Base-by-base conservation (phyloP, 2,329 filamentous ascomycete genomes). In the Elsinoe australis region DNA sequence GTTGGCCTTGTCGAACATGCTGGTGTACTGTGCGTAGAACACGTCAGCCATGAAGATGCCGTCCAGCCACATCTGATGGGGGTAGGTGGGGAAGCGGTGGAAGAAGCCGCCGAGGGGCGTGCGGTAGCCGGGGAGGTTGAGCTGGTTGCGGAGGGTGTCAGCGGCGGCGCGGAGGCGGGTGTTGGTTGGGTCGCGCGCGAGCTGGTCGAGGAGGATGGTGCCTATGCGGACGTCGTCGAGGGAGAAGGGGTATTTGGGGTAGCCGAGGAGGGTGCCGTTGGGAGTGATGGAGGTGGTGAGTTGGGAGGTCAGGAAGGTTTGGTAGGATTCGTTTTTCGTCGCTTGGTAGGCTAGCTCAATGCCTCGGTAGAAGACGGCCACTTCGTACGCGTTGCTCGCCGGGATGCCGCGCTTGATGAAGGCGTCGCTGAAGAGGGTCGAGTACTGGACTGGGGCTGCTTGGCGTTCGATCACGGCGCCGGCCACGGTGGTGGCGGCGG, bases 141-240 rank as follows among this genome's bases (percentile, higher is more conserved):
- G 87, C 89, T 2, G 88, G 94, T 50, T 95, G 74, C 39, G 87
- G 79, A 5, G 87, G 88, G 63, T 95, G 24, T 89, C 15, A 86
- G 85, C 32, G 78, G 83, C 34, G 83, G 29, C 12, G 80, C 54
- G 83, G 76, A 3, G 80, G 76, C 5, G 86, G 83, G 39, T 29
- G 9, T 41, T 22, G 3, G 24, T 26, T n/a, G 39, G 39, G 39
- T 29, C 15, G 24, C 14, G 47, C 28, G 83, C 82, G 56, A 95
- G 78, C 63, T 94, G 87, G 66, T 95, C 87, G 41, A 95, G 74
- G 62, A 83, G 85, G 49, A 95, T 73, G 5, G 87, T 82, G 17
- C 85, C 85, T 49, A 86, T 83, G 45, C 81, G 82, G 51, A 87
- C 89, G 9, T 87, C 85, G 18, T 88, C 92, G 50, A 95, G 77